phyloP scores from a whole-genome alignment of 2,329 filamentous ascomycete species.

The Talaromyces sp. region DNA sequence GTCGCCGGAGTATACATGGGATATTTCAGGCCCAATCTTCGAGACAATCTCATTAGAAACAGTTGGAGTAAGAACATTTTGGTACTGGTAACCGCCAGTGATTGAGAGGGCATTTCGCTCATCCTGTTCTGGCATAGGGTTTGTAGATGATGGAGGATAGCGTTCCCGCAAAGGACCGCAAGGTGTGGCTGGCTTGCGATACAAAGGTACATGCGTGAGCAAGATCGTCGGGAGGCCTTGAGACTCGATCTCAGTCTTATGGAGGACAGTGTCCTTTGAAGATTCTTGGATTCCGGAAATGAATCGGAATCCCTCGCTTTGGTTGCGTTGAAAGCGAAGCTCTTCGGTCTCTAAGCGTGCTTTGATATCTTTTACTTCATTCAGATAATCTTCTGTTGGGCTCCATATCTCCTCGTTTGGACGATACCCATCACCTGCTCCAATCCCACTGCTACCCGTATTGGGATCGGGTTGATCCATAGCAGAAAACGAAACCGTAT shows the following conservation, averaged over 20 bases:
- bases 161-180: constrained; percentile 84
- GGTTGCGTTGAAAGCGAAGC: constrained; percentile 58
- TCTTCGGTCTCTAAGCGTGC: constrained; percentile 63
- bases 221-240: constrained; percentile 77
- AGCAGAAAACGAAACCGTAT: constrained; percentile 82
- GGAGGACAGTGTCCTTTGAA: constrained; percentile 33
- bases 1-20: constrained; percentile 87
- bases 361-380: constrained; percentile 59
- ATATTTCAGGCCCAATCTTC: constrained; percentile 68
- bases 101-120: constrained; percentile 74
- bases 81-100: constrained; percentile 82
- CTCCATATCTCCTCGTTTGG: constrained; percentile 60
- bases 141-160: constrained; percentile 64
- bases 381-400: constrained; percentile 70
- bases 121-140: constrained; percentile 54
- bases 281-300: constrained; percentile 56
- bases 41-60: constrained; percentile 71
- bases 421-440: constrained; percentile 43
- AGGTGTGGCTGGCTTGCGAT: constrained; percentile 71
- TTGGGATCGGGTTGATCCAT: constrained; percentile 49
- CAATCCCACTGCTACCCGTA: constrained; percentile 43
- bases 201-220: constrained; percentile 86
- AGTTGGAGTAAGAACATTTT: constrained; percentile 77
- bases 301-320: constrained; percentile 51
- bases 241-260: constrained; percentile 17